Evolutionary conservation across 2,329 filamentous ascomycete genomes (phyloP).

Genomic region (Coniochaeta sp.): DNA sequence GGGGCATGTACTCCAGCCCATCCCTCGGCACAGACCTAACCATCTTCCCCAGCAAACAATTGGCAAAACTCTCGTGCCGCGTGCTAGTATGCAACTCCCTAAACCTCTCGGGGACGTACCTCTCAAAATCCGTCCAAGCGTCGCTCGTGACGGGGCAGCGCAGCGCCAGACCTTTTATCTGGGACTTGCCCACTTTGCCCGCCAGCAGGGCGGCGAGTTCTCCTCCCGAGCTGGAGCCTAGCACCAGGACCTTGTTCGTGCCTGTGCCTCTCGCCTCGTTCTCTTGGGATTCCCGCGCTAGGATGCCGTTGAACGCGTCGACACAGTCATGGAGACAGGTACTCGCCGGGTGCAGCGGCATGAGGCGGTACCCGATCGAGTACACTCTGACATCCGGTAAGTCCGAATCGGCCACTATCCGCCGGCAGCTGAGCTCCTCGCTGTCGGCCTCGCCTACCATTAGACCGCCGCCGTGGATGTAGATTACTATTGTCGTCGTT

Average conservation of each 20-base stretch:
- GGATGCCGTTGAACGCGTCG: conserved; percentile 25
- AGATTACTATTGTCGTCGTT: conserved; percentile 29
- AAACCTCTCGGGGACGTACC: conserved; percentile 29
- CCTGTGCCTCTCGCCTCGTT: too few relatives aligned
- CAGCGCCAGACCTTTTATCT: conserved; percentile 31
- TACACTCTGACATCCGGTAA: conserved; percentile 26
- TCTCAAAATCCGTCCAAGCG: conserved; percentile 24
- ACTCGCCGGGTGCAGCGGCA: conserved; percentile 30
- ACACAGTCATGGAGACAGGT: conserved; percentile 35
- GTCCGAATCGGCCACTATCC: conserved; percentile 24
- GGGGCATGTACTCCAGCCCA: conserved; percentile 31
- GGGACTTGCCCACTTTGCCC: conserved; percentile 13
- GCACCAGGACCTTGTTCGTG: conserved; percentile 22
- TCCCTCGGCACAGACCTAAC: conserved; percentile 28
- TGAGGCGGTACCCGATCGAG: conserved; percentile 38
- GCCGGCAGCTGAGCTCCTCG: conserved; percentile 40
- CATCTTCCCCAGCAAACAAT: conserved; percentile 24
- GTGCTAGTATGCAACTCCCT: conserved; percentile 31
- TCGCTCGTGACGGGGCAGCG: conserved; percentile 42
- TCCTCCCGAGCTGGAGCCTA: conserved; percentile 41
- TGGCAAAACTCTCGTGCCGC: conserved; percentile 27
- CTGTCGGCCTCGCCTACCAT: conserved; percentile 40
- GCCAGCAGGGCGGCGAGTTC: conserved; percentile 36
- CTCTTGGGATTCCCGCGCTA: conserved; percentile 4
- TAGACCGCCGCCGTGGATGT: conserved; percentile 42